Percentiles rank a stretch among this genome's conserved stretches.
These are phyloP conservation scores for Alternaria arborescens DNA, from an alignment of 2,329 filamentous ascomycete genomes.

Conservation along the genomic window DNA sequence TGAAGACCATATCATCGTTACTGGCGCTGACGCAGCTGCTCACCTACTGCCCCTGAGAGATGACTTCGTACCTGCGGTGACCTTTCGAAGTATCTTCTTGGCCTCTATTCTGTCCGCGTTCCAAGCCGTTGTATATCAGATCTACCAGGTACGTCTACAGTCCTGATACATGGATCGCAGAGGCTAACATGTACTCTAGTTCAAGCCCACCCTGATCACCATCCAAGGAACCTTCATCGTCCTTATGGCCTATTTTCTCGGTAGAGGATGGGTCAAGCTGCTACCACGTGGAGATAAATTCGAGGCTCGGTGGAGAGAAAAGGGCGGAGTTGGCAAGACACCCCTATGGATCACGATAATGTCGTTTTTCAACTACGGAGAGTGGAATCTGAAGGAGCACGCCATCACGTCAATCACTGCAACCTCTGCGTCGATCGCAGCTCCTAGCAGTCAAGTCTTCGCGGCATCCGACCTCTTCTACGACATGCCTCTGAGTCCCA, in stretches of 20 bases:
- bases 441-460: slow-evolving; percentile 24
- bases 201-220: slow-evolving; percentile 24
- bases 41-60: slow-evolving; percentile 25
- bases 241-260: slow-evolving; percentile 25
- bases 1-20: slow-evolving; percentile 18
- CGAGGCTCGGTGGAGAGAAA: slow-evolving; percentile 23
- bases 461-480: slow-evolving; percentile 27
- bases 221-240: slow-evolving; percentile 29
- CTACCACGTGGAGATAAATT: slow-evolving; percentile 25
- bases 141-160: slow-evolving; percentile 16
- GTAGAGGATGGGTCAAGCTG: slow-evolving; percentile 22
- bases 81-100: slow-evolving; percentile 21
- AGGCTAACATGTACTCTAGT: slow-evolving; percentile 13
- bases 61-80: slow-evolving; percentile 19
- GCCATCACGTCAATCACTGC: slow-evolving; percentile 25
- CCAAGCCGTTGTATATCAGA: slow-evolving; percentile 26
- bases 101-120: slow-evolving; percentile 21
- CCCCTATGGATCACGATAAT: slow-evolving; percentile 21
- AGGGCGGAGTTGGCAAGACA: slow-evolving; percentile 17
- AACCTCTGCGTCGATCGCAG: slow-evolving; percentile 26
- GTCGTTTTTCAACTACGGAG: slow-evolving; percentile 26
- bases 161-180: background rate
- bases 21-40: slow-evolving; percentile 25
- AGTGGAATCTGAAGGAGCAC: slow-evolving; percentile 25
- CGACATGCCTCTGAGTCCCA: slow-evolving; percentile 15